Evolutionary conservation across 179 eudicot species (phyloP).

Genomic region (Silene noctiflora): DNA sequence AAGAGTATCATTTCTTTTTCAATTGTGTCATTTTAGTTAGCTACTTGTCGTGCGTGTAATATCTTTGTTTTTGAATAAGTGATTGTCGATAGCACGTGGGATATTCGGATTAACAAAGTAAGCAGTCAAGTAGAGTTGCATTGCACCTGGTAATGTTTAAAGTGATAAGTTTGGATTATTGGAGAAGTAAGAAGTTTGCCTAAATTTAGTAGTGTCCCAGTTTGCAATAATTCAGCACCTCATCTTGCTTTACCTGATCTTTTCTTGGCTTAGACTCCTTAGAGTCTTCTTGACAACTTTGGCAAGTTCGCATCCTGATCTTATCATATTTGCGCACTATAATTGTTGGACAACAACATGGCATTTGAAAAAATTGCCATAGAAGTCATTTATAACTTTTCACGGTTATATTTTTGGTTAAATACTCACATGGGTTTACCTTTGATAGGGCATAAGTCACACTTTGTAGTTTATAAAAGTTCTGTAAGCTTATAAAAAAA

Average conservation of each 20-base stretch:
- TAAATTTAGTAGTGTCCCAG: not conserved
- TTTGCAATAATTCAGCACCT: not conserved
- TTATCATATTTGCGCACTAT: not conserved
- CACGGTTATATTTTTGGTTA: not conserved
- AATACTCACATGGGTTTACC: not conserved
- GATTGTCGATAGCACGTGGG: not conserved
- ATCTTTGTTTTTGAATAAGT: not conserved
- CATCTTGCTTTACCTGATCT: not conserved
- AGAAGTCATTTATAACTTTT: not conserved
- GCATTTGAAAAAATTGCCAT: not conserved
- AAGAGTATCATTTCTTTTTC: not conserved
- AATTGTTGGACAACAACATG: not conserved
- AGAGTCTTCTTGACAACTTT: slow-evolving; percentile 7
- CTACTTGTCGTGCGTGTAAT: not conserved
- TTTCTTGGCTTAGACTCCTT: not conserved
- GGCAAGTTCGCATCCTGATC: not conserved
- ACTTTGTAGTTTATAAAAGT: not conserved
- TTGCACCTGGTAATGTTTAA: not conserved
- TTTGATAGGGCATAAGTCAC: not conserved
- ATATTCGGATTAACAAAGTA: not conserved
- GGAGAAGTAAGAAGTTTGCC: not conserved
- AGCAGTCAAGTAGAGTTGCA: not conserved
- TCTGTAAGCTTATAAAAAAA: slow-evolving; percentile 9
- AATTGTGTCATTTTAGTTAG: not conserved
- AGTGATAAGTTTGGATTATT: not conserved